Evolutionary conservation across 2,329 filamentous ascomycete species (phyloP).

Genomic region (Tolypocladium inflatum): DNA sequence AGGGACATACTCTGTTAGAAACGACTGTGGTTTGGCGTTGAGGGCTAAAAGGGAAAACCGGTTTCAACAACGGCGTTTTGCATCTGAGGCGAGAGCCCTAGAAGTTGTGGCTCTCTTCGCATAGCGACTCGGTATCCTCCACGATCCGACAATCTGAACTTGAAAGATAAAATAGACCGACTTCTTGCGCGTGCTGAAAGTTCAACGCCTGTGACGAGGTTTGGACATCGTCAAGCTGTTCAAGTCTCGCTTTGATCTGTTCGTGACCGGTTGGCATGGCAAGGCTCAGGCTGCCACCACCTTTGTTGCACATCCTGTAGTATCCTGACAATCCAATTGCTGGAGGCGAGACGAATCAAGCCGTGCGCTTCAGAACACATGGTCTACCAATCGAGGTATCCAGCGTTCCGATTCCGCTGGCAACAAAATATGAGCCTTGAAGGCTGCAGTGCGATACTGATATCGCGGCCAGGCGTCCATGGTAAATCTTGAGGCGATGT

Average conservation of each 20-base stretch:
- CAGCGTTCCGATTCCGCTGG: background rate
- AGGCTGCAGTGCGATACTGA: background rate
- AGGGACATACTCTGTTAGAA: constrained; percentile 5
- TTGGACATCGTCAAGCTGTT: background rate
- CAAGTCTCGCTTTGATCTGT: background rate
- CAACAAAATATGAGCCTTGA: background rate
- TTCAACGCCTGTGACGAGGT: background rate
- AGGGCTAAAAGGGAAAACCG: constrained; percentile 28
- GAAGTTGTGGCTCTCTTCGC: constrained; percentile 18
- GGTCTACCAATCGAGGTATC: background rate
- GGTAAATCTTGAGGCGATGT: background rate
- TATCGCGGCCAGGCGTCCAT: background rate
- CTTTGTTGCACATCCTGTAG: background rate
- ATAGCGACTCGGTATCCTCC: constrained; percentile 30
- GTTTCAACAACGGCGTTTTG: constrained; percentile 47
- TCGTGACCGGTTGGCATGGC: background rate
- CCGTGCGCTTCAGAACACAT: background rate
- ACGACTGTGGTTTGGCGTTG: constrained; percentile 31
- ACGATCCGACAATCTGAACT: constrained; percentile 25
- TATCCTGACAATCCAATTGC: background rate
- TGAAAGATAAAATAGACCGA: constrained; percentile 11
- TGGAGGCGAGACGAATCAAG: background rate
- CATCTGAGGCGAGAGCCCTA: constrained; percentile 19
- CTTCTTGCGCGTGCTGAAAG: background rate
- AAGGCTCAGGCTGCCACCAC: background rate